Percentiles rank a stretch among this genome's conserved stretches.
Conservation (phyloP, 2,329 filamentous ascomycete species). For the Fusarium staphyleae region DNA sequence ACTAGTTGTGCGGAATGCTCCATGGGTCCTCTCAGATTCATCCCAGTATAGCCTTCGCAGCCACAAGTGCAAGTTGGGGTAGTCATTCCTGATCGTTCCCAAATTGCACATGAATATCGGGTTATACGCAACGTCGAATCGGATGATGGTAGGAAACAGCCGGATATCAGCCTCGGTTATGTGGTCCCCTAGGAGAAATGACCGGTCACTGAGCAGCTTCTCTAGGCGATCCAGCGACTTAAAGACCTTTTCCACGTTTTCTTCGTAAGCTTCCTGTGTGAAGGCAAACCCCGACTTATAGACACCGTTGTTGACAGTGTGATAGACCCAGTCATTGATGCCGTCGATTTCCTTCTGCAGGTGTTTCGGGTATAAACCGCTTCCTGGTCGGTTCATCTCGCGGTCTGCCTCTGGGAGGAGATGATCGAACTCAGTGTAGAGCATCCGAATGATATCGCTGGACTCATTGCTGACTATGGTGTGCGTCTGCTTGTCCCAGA, state of each 20-base stretch:
- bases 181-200: constrained; percentile 68
- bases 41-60: constrained; percentile 76
- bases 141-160: constrained; percentile 69
- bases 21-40: constrained; percentile 46
- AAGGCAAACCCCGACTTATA: constrained; percentile 70
- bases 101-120: constrained; percentile 71
- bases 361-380: constrained; percentile 64
- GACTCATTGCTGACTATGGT: constrained; percentile 85
- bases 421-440: constrained; percentile 76
- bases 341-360: constrained; percentile 66
- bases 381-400: constrained; percentile 56
- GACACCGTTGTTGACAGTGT: constrained; percentile 57
- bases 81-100: constrained; percentile 68
- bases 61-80: constrained; percentile 73
- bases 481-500: constrained; percentile 73
- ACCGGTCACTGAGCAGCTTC: constrained; percentile 56
- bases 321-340: constrained; percentile 73
- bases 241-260: constrained; percentile 67
- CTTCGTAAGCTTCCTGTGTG: constrained; percentile 70
- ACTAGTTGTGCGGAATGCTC: constrained; percentile 73
- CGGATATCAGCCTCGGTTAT: constrained; percentile 75
- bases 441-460: constrained; percentile 83
- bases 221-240: constrained; percentile 70
- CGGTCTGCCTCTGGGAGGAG: constrained; percentile 60
- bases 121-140: constrained; percentile 74